Conservation (phyloP, 805 yeast species). For the Pichia eremophila region DNA sequence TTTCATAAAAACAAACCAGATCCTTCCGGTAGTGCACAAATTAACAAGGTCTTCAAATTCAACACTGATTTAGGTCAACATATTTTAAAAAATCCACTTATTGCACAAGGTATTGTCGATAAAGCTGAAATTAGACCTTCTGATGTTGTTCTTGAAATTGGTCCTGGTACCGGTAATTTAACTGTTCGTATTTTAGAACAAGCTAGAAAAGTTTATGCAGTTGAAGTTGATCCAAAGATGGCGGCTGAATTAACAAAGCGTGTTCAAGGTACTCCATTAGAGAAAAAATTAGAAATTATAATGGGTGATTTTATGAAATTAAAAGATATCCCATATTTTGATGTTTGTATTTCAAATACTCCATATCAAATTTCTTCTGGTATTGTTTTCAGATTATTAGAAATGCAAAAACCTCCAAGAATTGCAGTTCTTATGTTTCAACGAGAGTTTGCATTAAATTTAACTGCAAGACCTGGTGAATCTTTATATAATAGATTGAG, state of each 20-base stretch:
- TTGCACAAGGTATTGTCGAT: constrained; percentile 97
- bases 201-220: constrained; percentile 90
- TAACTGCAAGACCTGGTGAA: constrained; percentile 96
- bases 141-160: constrained; percentile 90
- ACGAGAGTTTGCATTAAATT: constrained; percentile 89
- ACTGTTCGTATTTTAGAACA: constrained; percentile 88
- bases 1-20: constrained; percentile 40
- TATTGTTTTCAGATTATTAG: constrained; percentile 81
- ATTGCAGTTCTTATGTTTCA: constrained; percentile 96
- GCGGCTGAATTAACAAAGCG: constrained; percentile 97
- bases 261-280: constrained; percentile 93
- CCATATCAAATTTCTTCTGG: constrained; percentile 98
- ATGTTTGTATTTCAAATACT: constrained; percentile 92
- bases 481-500: constrained; percentile 83
- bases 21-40: constrained; percentile 55
- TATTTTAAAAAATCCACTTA: constrained; percentile 88
- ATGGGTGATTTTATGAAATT: constrained; percentile 95
- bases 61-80: constrained; percentile 97
- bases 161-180: constrained; percentile 98
- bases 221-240: constrained; percentile 99
- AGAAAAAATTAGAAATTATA: constrained; percentile 82
- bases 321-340: constrained; percentile 80
- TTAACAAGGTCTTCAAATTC: constrained; percentile 86
- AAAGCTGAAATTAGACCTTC: constrained; percentile 89
- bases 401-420: constrained; percentile 90